Evolutionary conservation across 305 asterid species (phyloP), one percentile per base, ranked within the genome.

Genomic region (Fraxinus velutina): DNA sequence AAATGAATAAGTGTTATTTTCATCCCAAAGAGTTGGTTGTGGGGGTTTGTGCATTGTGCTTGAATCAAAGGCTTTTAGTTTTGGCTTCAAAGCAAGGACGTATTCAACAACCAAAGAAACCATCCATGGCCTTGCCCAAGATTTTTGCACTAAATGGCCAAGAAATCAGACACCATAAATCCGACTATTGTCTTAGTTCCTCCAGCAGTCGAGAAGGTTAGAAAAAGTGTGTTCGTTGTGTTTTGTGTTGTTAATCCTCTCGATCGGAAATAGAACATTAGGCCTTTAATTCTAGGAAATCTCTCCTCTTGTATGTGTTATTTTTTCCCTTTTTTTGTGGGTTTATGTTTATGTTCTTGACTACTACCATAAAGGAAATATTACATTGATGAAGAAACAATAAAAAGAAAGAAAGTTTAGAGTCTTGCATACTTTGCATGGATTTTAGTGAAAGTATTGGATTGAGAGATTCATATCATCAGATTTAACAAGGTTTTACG

Each of bases 31-130:
- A 91, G 17, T n/a, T 76, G 50, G 91, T 93, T 0, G 79, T 94
- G 1, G 98, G 98, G 2, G 90, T 94, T 12, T 94, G 97, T 84
- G 94, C 95, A 15, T 82, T 90, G 79, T 94, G 98, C 83, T 87
- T 94, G 89, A 88, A 91, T 78, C 92, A 93, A 70, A 92, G 87
- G 92, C 96, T 94, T 78, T 78, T 91, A 34, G 73, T 92, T 66
- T 83, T 94, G 72, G 94, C 97, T 78, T 82, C 92, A 77, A 87
- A 86, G 62, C 90, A 88, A 87, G 50, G 76, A 30, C 77, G 79
- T 42, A 55, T 60, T 71, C 83, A 80, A 72, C 78, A 78, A 79
- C 83, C 39, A 37, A 86, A 77, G 21, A 73, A 29, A 39, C 66
- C 62, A 22, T 72, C 71, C 74, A 85, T 75, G 77, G 73, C 82